phyloP scores from a whole-genome alignment of 768 basidiomycete genomes.

The Epithele typhae region DNA sequence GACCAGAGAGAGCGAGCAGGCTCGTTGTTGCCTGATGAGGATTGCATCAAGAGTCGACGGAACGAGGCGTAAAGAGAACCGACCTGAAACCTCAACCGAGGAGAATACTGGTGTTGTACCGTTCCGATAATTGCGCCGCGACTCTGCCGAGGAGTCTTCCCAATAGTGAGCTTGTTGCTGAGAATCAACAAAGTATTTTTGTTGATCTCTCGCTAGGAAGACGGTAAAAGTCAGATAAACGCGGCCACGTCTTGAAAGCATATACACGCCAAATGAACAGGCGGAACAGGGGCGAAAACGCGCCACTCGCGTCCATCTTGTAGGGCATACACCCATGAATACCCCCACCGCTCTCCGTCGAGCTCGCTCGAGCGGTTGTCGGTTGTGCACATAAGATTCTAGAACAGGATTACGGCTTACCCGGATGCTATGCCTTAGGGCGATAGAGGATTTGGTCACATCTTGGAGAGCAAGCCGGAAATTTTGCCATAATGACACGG shows the following conservation, averaged over 20 bases:
- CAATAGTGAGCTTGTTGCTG: conserved; percentile 20
- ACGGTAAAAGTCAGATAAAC: not conserved
- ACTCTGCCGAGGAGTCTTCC: not conserved
- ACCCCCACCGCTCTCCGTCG: too few species aligned
- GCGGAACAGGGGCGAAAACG: too few species aligned
- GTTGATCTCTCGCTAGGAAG: conserved; percentile 27
- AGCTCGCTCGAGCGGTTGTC: too few species aligned
- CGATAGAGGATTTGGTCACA: conserved; percentile 22
- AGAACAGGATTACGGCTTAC: conserved; percentile 33
- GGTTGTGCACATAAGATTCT: too few species aligned
- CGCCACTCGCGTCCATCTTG: too few species aligned
- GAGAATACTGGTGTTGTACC: conserved; percentile 72
- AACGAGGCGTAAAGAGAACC: not conserved
- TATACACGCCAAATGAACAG: too few species aligned
- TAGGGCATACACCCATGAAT: too few species aligned
- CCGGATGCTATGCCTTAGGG: conserved; percentile 41
- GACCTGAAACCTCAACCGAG: conserved; percentile 44
- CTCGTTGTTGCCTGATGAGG: conserved; percentile 18
- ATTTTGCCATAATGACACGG: conserved; percentile 8
- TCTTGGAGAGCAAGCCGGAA: conserved; percentile 5
- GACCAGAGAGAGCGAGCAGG: conserved; percentile 14
- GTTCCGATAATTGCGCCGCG: conserved; percentile 51
- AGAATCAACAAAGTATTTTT: conserved; percentile 41
- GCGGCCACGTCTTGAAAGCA: too few species aligned
- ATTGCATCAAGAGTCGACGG: too few species aligned